These are phyloP conservation scores for Leccinum subgranulosum DNA, from an alignment of 768 basidiomycete species.

Conservation along the genomic window DNA sequence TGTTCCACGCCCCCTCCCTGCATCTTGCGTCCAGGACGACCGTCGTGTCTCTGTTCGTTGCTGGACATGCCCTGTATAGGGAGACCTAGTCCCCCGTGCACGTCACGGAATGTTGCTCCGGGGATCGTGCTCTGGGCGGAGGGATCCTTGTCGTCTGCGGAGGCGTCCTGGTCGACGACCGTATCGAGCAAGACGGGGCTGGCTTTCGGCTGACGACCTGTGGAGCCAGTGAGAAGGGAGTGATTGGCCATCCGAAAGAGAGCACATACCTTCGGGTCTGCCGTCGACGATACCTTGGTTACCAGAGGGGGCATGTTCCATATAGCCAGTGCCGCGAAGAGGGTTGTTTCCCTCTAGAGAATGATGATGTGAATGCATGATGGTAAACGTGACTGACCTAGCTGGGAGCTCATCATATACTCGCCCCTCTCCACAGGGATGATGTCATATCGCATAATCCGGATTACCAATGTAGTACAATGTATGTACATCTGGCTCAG, in stretches of 20 bases:
- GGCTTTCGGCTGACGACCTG: conserved; percentile 15
- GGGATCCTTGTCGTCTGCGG: conserved; percentile 10
- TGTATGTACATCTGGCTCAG: conserved; percentile 8
- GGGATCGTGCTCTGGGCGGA: conserved; percentile 21
- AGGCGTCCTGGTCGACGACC: conserved; percentile 33
- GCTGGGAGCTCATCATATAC: not conserved
- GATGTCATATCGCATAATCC: conserved; percentile 16
- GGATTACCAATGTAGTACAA: not conserved
- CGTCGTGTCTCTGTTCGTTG: conserved; percentile 35
- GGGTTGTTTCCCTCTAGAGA: conserved; percentile 20
- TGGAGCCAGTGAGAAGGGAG: not conserved
- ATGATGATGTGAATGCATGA: conserved; percentile 15
- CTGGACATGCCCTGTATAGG: conserved; percentile 34
- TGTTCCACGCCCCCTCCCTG: conserved; percentile 19
- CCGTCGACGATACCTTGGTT: conserved; percentile 22
- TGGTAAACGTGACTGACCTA: conserved; percentile 3
- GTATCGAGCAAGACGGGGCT: conserved; percentile 25
- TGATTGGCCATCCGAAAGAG: not conserved
- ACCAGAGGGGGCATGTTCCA: conserved; percentile 2
- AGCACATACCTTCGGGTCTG: conserved; percentile 14
- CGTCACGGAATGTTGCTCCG: conserved; percentile 35
- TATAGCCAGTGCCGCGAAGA: conserved; percentile 14
- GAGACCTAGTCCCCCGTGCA: conserved; percentile 29
- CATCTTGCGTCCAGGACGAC: conserved; percentile 29
- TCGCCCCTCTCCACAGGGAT: not conserved